Base-by-base conservation (phyloP, 768 basidiomycete species). In the Naematelia aurantialba region DNA sequence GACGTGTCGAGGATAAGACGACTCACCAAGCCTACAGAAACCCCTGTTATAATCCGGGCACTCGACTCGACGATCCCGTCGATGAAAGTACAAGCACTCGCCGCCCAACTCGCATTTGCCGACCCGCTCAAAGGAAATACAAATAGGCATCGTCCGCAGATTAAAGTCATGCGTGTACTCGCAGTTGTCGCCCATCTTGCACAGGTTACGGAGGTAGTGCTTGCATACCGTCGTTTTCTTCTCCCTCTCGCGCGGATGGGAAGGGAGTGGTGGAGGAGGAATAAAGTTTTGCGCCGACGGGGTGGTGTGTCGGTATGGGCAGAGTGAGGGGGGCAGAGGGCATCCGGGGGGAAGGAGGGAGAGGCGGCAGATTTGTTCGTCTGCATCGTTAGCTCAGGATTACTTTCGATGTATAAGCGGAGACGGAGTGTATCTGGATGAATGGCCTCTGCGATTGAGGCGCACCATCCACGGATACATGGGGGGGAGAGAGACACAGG, bases 111-210 rank as follows among this genome's bases (percentile, higher is more conserved):
- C 89, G 76, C 96, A 98, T 78, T 92, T 98, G 14, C 96, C 96
- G 70, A 91, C 93, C 77, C 94, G 96, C 52, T 90, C 90, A 77
- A 86, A 97, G 92, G 92, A 98, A 87, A 91, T 96, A 72, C 96
- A 98, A 76, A 97, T 91, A 4, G 96, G 96, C 93, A 98, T 98
- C 3, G 57, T 87, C 59, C 96, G 81, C 52, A 99, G 83, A 76
- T 98, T 96, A 81, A 97, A 99, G 80, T 98, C 96, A 79, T 99
- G 96, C 74, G 98, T 82, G 78, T 98, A 99, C 79, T 98, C 96
- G 80, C 96, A 99, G 24, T 88, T 87, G 73, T 93, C 89, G 54
- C 92, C 94, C 78, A 98, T 98, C 80, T 98, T 98, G 79, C 96
- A 98, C 17, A 99, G 82, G 13, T 96, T 96, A 57, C 96, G 85